Base-by-base conservation (phyloP, 495 filamentous ascomycete genomes). In the Arthonia radiata region DNA sequence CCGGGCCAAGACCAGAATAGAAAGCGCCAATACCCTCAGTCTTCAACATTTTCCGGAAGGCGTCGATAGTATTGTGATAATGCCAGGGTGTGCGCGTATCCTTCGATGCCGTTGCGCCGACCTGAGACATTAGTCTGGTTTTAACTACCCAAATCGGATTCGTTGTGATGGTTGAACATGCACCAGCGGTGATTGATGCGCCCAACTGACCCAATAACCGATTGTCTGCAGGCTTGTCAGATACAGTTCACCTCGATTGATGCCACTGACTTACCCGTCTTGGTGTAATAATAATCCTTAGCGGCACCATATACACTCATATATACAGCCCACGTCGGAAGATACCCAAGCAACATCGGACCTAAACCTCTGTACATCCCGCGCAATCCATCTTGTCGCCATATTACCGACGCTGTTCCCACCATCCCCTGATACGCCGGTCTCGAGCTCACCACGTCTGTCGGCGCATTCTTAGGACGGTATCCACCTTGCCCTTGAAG, bases 141-240 rank as follows among this genome's bases (percentile, higher is more conserved):
- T 99, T 99, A 50, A 99, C 90, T 15, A 99, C 89, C 86, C 86
- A 99, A 31, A 99, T 99, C 0, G 86, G 86, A 48, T 99, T 99
- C n/a, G 86, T 99, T 30, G 63, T 75, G 34, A 94, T 63, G 3
- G 89, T 94, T 29, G 79, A 90, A 44, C 75, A 91, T 29, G 71
- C 78, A 11, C 86, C 86, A 17, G 80, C 86, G 19, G 76, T 66
- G 33, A 99, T 61, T 13, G 89, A 86, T 15, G 89, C 82, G 49
- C 62, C 60, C 11, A 65, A 55, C 37, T 67, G 58, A 28, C 62
- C 56, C 18, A 71, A 39, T 54, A 22, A 6, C 11, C 19, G 6
- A 22, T 11, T 22, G 19, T 22, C 19, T 22, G 19, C 19, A 1
- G 11, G 15, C 14, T 10, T 7, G 26, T 11, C 7, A 7, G 19